A percentile compares a stretch with the other conserved stretches of the same genome.
These are phyloP conservation scores for Porphyrellus cyaneotinctus DNA, from an alignment of 768 basidiomycete species.

Conservation along the genomic window DNA sequence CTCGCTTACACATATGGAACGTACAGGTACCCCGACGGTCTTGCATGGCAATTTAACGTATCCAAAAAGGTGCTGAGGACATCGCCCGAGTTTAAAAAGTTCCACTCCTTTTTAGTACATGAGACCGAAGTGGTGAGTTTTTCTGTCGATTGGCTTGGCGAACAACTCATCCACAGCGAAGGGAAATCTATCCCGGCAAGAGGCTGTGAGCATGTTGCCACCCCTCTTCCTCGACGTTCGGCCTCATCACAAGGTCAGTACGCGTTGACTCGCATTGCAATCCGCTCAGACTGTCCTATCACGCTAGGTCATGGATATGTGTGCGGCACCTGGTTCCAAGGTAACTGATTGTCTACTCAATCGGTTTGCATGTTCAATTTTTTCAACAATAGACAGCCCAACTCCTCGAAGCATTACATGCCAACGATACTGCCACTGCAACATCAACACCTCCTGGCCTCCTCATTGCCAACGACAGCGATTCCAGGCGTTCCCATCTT, in stretches of 20 bases:
- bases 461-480: conserved; percentile 92
- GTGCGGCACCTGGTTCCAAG: conserved; percentile 97
- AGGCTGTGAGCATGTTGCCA: conserved; percentile 99
- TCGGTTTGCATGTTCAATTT: background rate
- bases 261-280: background rate
- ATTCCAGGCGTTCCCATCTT: conserved; percentile 90
- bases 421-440: conserved; percentile 60
- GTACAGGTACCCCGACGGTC: conserved; percentile 85
- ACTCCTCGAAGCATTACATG: conserved; percentile 91
- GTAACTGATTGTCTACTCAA: conserved; percentile 32
- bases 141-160: background rate
- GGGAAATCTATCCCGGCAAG: conserved; percentile 95
- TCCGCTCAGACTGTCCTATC: background rate
- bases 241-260: conserved; percentile 75
- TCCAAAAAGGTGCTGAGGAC: conserved; percentile 86
- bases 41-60: conserved; percentile 96
- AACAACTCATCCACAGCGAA: conserved; percentile 26
- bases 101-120: conserved; percentile 94
- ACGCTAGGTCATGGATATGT: conserved; percentile 86
- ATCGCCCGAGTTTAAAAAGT: conserved; percentile 85
- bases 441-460: conserved; percentile 77
- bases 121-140: conserved; percentile 91
- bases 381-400: conserved; percentile 70
- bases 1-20: background rate
- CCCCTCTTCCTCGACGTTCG: conserved; percentile 92